Evolutionary conservation across 2,329 filamentous ascomycete genomes (phyloP).

Genomic region (Rugonectria rugulosa): DNA sequence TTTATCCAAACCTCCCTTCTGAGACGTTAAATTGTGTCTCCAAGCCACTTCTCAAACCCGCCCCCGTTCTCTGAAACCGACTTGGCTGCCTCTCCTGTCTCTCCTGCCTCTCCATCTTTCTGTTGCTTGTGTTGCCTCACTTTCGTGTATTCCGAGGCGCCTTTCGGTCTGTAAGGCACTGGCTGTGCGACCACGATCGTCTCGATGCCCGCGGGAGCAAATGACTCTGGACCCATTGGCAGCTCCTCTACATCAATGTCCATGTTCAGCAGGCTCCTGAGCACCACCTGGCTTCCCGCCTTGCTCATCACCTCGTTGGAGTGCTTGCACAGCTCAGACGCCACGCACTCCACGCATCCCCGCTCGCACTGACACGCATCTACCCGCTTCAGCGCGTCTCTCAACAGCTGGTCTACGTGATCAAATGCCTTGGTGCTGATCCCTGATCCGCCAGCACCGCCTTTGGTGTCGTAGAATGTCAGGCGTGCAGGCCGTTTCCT

Average conservation of each 20-base stretch:
- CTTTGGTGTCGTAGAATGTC: slow-evolving; percentile 95
- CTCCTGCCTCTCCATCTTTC: slow-evolving; percentile 37
- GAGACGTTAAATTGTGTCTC: slow-evolving; percentile 26
- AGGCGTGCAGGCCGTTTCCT: slow-evolving; percentile 87
- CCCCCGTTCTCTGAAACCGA: slow-evolving; percentile 21
- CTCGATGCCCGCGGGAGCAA: slow-evolving; percentile 76
- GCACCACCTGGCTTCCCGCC: slow-evolving; percentile 81
- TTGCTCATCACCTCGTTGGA: slow-evolving; percentile 94
- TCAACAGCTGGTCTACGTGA: slow-evolving; percentile 81
- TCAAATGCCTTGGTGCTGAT: slow-evolving; percentile 95
- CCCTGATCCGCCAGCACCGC: slow-evolving; percentile 81
- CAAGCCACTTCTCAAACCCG: slow-evolving; percentile 40
- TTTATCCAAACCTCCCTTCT: not conserved
- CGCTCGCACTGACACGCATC: slow-evolving; percentile 77
- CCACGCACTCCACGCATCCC: slow-evolving; percentile 91
- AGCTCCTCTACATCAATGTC: slow-evolving; percentile 84
- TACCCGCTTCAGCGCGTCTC: slow-evolving; percentile 78
- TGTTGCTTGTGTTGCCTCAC: slow-evolving; percentile 23
- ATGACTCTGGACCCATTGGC: slow-evolving; percentile 82
- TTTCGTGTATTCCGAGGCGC: slow-evolving; percentile 12
- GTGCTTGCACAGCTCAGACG: slow-evolving; percentile 83
- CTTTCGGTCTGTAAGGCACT: slow-evolving; percentile 56
- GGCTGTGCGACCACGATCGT: slow-evolving; percentile 79
- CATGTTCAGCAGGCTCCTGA: slow-evolving; percentile 76
- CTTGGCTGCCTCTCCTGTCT: slow-evolving; percentile 16